Conservation (phyloP, 345 rosid species). For the Murraya koenigii region DNA sequence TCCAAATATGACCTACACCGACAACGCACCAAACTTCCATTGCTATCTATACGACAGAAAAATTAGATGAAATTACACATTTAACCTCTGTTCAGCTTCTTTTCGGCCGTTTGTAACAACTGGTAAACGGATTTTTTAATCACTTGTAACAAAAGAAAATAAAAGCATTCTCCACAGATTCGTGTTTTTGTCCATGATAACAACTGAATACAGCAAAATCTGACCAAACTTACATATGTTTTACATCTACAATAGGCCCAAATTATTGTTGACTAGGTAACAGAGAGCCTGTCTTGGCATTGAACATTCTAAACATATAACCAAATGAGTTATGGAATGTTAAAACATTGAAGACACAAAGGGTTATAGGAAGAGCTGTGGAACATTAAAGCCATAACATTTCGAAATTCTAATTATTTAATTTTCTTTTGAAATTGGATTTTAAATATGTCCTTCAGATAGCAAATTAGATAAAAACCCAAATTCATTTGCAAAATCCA, state of each 20-base stretch:
- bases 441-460: background rate
- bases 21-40: slow-evolving; percentile 18
- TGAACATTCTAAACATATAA: background rate
- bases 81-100: background rate
- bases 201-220: background rate
- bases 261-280: background rate
- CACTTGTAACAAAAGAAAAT: background rate
- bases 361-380: background rate
- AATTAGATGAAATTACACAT: slow-evolving; percentile 4
- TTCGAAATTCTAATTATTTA: too few species aligned
- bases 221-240: background rate
- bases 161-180: background rate
- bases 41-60: slow-evolving; percentile 6
- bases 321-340: background rate
- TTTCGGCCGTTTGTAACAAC: too few species aligned
- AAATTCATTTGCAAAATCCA: too few species aligned
- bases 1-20: slow-evolving; percentile 56
- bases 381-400: background rate
- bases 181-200: background rate
- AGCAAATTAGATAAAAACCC: background rate
- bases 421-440: background rate
- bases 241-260: background rate
- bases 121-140: too few species aligned
- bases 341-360: background rate
- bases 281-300: background rate